Evolutionary conservation across 1,284 basidiomycete genomes (phyloP), one percentile per base, ranked within the genome.

Genomic region (Cutaneotrichosporon sp.): DNA sequence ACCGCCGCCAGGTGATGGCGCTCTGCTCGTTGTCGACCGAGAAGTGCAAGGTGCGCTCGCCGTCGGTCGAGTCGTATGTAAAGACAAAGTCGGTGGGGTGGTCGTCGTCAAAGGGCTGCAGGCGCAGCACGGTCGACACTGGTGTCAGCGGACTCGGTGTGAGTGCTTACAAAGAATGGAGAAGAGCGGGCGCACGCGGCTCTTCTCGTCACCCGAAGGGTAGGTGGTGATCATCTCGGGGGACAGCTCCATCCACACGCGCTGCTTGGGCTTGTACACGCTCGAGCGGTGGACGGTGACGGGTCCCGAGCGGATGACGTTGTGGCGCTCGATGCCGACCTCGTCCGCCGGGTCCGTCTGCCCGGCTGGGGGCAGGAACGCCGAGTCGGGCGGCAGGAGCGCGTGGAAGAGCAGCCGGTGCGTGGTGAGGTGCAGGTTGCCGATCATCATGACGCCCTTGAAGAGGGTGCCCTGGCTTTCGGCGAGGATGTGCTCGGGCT

Each of bases 361-460:
- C 10, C 9, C 25, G 7, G 14, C 9, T 3, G 50, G 47, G n/a
- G 56, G 13, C 8, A 33, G 22, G 42, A 54, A 59, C 24, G 47
- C 53, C 11, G 51, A 33, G 14, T 83, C 81, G 0, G 84, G 81
- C 3, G 86, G 82, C 18, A 88, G 72, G 6, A 85, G 84, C 1
- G 87, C 87, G 67, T 88, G 87, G 71, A 89, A 89, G 0, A 85
- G 74, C 16, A 88, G 65, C 8, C 87, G 83, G 71, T 88, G 86
- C 2, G 85, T 86, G 0, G 87, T 89, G 24, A 88, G 76, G 71
- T 87, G 86, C 27, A 87, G 79, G 55, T 86, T 85, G n/a, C 87
- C 87, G 47, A 86, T 68, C 54, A 86, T 80, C 56, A 83, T 77
- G 24, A 86, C 82, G 55, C 84, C 83, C 72, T 73, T 76, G 72